A percentile compares a stretch with the other conserved stretches of the same genome.
Evolutionary conservation across 208 protist genomes (phyloP).

Genomic region (Acanthamoeba royreba): DNA sequence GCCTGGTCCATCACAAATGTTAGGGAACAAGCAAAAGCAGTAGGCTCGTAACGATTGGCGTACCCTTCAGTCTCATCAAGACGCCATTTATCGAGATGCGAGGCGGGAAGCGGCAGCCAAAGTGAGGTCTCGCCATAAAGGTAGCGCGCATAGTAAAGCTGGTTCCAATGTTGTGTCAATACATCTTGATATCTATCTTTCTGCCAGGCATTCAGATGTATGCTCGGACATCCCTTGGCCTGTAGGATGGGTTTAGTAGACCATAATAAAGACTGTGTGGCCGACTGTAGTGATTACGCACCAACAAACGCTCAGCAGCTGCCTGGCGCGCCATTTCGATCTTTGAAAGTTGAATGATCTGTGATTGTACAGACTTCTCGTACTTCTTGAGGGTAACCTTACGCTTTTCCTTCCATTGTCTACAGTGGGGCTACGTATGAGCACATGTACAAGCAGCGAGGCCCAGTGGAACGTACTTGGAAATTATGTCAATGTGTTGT

Average conservation of each 20-base stretch:
- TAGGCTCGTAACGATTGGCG: neutral
- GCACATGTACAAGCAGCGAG: neutral
- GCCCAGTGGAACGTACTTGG: neutral
- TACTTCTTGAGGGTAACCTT: neutral
- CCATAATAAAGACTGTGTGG: neutral
- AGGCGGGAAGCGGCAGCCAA: neutral
- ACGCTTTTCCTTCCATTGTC: slow-evolving; percentile 7
- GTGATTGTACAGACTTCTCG: slow-evolving; percentile 16
- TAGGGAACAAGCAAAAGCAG: neutral
- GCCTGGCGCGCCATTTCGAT: neutral
- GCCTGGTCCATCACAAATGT: neutral
- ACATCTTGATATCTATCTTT: neutral
- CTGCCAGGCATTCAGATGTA: slow-evolving; percentile 7
- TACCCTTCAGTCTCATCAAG: slow-evolving; percentile 53
- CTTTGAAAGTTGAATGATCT: slow-evolving; percentile 33
- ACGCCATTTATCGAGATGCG: slow-evolving; percentile 16
- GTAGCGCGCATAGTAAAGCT: neutral
- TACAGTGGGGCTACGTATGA: neutral
- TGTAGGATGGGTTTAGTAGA: neutral
- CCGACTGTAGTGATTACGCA: neutral
- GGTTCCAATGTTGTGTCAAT: neutral
- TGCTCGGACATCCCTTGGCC: neutral
- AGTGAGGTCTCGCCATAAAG: slow-evolving; percentile 45
- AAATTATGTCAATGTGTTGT: neutral
- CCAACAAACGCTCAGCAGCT: neutral